Percentiles rank a stretch among this genome's conserved stretches.
Evolutionary conservation across 495 filamentous ascomycete species (phyloP).

Genomic region (Aspergillus cristatus): DNA sequence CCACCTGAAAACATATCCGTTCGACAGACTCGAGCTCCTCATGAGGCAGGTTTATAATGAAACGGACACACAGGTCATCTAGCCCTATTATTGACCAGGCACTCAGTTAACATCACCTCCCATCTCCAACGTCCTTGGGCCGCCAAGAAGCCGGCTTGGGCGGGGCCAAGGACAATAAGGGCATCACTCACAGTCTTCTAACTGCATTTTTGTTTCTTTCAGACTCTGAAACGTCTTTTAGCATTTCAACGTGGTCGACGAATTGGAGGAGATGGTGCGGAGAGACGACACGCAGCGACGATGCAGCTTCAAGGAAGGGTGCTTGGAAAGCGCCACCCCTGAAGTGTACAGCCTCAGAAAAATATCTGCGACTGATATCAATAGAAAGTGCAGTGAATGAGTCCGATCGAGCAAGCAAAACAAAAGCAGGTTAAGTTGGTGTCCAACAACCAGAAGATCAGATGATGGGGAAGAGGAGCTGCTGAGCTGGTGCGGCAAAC

Average conservation of each 20-base stretch:
- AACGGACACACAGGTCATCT: slow-evolving; percentile 90
- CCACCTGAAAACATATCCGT: slow-evolving; percentile 94
- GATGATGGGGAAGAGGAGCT: slow-evolving; percentile 1
- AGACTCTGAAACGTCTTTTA: slow-evolving; percentile 43
- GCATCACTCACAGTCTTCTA: slow-evolving; percentile 71
- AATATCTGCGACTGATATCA: neutral
- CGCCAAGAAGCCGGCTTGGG: too few species aligned
- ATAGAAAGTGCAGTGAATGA: too few species aligned
- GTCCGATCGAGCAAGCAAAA: neutral
- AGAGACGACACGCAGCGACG: slow-evolving; percentile 13
- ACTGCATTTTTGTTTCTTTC: slow-evolving; percentile 70
- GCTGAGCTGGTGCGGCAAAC: slow-evolving; percentile 1
- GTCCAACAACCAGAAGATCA: neutral
- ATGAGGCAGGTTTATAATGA: slow-evolving; percentile 88
- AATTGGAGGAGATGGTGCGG: slow-evolving; percentile 12
- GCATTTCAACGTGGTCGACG: slow-evolving; percentile 33
- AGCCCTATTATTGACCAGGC: slow-evolving; percentile 52
- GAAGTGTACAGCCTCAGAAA: slow-evolving; percentile 11
- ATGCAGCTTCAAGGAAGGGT: slow-evolving; percentile 25
- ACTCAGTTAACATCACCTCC: neutral
- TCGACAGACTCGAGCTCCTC: slow-evolving; percentile 84
- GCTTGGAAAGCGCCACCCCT: slow-evolving; percentile 21
- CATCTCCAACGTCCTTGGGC: slow-evolving; percentile 2
- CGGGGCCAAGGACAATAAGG: neutral
- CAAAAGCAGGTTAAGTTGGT: neutral